Base-by-base conservation (phyloP, 2,329 filamentous ascomycete species). In the Fusarium stilboides region DNA sequence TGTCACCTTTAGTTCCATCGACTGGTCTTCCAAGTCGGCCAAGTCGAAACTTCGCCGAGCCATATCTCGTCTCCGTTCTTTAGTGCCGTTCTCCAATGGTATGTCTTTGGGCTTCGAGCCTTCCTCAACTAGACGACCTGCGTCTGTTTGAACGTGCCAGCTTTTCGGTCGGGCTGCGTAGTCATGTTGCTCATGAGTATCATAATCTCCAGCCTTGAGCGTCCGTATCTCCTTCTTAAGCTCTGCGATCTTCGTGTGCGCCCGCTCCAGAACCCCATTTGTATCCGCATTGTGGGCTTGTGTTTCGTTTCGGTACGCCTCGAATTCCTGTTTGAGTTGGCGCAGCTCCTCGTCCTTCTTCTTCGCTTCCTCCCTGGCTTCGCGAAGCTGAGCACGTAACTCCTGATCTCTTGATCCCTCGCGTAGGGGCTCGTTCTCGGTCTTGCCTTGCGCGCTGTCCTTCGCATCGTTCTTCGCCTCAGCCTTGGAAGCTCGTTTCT, bases 241-340 rank as follows among this genome's bases (percentile, higher is more conserved):
- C 43, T 86, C 82, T 10, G 83, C 78, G 62, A 89, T 88, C 75
- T 87, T 87, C 39, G 82, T 80, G 61, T 89, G 87, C 57, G 88
- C 87, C 66, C 84, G 84, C 54, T 86, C 82, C 44, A 90, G 69
- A 4, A 89, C 85, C 17, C 84, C 81, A 69, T 85, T 83, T 6
- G 86, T 86, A 62, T 90, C 87, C 10, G 80, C 78, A n/a, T 87
- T 84, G 37, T 84, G 84, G 8, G 81, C 76, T 63, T 88, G 86
- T 19, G 85, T 84, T 45, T 87, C 82, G 33, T 84, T 81, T 65
- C 86, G 86, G 36, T 89, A 82, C 10, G 80, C 74, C 40, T 88
- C 85, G 62, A 88, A 88, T 17, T 88, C 86, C 44, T 78, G 79
- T 72, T 82, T 84, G 9, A 88, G 77, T 49, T 77, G 78, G n/a